Conservation (phyloP, 805 yeast species). For the Saccharomyces eubayanus region DNA sequence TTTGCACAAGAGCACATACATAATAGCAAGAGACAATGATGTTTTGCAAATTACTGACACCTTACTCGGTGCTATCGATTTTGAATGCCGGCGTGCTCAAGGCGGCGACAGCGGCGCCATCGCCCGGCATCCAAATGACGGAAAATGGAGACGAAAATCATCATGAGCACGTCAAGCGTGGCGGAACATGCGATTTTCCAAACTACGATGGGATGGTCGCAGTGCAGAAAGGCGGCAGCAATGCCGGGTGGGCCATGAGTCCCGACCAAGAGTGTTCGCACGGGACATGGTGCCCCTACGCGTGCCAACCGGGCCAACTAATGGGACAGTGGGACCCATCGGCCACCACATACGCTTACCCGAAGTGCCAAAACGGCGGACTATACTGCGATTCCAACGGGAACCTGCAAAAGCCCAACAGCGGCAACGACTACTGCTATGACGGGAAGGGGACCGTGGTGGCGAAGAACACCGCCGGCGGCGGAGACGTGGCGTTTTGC, state of each 20-base stretch:
- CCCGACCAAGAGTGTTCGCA: constrained; percentile 63
- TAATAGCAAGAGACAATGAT: background rate
- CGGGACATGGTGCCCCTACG: constrained; percentile 85
- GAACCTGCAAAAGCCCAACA: constrained; percentile 50
- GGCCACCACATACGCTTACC: constrained; percentile 66
- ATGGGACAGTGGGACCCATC: constrained; percentile 84
- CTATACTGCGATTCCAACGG: constrained; percentile 69
- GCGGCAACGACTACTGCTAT: constrained; percentile 54
- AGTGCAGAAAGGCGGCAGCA: constrained; percentile 47
- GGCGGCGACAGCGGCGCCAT: constrained; percentile 1
- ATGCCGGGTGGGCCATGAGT: constrained; percentile 85
- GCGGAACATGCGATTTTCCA: constrained; percentile 61
- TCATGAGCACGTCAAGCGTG: constrained; percentile 11
- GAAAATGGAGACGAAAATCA: background rate
- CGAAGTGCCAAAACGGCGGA: constrained; percentile 78
- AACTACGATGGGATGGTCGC: constrained; percentile 56
- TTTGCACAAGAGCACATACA: background rate
- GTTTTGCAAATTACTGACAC: background rate
- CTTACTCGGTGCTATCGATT: background rate
- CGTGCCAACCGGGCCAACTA: constrained; percentile 81
- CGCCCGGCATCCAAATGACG: background rate
- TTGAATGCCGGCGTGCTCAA: background rate
- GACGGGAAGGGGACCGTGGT: constrained; percentile 71
- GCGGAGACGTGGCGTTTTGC: constrained; percentile 69
- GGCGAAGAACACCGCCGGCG: constrained; percentile 48